Percentiles rank a stretch among this genome's conserved stretches.
Evolutionary conservation across 148 eudicot species (phyloP).

Genomic region (Fagopyrum tataricum): DNA sequence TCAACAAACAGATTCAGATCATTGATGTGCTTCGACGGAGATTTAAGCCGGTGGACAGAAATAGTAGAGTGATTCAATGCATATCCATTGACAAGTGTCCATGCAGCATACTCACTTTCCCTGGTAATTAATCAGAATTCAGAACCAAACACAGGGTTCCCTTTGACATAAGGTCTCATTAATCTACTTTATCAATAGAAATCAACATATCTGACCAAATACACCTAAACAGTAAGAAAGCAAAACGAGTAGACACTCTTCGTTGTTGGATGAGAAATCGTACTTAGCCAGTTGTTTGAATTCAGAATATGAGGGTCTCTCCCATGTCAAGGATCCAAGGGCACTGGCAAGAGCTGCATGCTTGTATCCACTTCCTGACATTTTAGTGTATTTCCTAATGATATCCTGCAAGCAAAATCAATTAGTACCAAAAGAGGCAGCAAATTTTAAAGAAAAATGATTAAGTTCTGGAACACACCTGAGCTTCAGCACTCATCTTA

Average conservation of each 20-base stretch:
- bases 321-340: conserved; percentile 83
- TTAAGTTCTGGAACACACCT: conserved; percentile 33
- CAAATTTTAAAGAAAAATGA: neutral
- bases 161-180: neutral
- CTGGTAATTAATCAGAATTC: conserved; percentile 28
- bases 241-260: neutral
- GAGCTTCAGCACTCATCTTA: conserved; percentile 77
- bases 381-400: conserved; percentile 62
- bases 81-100: conserved; percentile 97
- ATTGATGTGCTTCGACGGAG: conserved; percentile 47
- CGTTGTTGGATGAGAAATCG: neutral
- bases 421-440: neutral
- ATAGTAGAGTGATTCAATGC: conserved; percentile 90
- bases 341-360: conserved; percentile 83
- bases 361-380: conserved; percentile 49
- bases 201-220: neutral
- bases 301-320: conserved; percentile 60
- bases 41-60: conserved; percentile 67
- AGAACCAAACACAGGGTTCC: neutral
- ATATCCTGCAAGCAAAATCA: conserved; percentile 47
- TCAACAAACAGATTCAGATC: conserved; percentile 73
- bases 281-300: conserved; percentile 78
- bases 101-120: conserved; percentile 99
- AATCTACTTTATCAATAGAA: neutral
- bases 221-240: neutral